phyloP scores from a whole-genome alignment of 2,329 filamentous ascomycete species.

The Knoxdaviesia capensis region DNA sequence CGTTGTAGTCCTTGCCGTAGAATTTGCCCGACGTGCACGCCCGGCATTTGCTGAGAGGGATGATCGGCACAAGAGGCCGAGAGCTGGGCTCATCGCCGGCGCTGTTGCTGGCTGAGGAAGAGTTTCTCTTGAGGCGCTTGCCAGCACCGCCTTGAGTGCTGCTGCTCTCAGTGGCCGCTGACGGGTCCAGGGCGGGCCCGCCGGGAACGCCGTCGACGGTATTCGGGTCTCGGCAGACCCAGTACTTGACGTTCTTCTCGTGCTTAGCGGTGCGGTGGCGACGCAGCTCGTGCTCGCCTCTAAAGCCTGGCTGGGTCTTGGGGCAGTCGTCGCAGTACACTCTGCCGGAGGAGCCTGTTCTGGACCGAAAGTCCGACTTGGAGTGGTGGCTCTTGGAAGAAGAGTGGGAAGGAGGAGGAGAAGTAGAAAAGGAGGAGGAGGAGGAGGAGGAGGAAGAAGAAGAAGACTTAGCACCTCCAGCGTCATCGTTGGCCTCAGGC shows the following conservation, averaged over 20 bases:
- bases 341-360: constrained; percentile 17
- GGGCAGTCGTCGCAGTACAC: constrained; percentile 51
- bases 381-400: too few species aligned
- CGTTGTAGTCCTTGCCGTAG: constrained; percentile 89
- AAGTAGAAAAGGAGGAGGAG: not conserved
- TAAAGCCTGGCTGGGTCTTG: constrained; percentile 58
- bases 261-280: constrained; percentile 51
- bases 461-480: constrained; percentile 9
- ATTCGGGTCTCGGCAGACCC: constrained; percentile 33
- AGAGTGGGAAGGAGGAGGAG: too few species aligned
- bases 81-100: not conserved
- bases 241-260: constrained; percentile 30
- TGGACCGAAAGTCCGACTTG: too few species aligned
- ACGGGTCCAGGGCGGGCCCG: not conserved
- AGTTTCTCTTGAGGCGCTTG: too few species aligned
- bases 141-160: too few species aligned
- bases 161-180: too few species aligned
- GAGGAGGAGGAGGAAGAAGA: not conserved
- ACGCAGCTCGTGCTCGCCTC: constrained; percentile 66
- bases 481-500: too few species aligned
- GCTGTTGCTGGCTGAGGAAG: too few species aligned
- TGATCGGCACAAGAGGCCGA: constrained; percentile 1
- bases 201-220: not conserved
- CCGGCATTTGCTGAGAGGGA: constrained; percentile 62
- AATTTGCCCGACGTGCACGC: constrained; percentile 56